These are phyloP conservation scores for Solanum chilense DNA, from an alignment of 257 asterid species.

Conservation along the genomic window DNA sequence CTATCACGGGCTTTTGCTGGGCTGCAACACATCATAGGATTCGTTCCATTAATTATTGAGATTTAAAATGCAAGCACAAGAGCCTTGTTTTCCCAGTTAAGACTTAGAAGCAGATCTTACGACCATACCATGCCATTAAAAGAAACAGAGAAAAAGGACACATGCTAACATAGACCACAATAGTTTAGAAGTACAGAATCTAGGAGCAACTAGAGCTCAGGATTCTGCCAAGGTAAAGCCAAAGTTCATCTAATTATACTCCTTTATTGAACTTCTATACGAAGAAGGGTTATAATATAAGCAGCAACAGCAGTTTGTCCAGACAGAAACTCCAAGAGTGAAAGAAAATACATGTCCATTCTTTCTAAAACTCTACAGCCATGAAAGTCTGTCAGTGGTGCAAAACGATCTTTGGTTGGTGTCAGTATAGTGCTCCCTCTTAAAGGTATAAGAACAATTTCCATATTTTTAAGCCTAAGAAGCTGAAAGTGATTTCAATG, in stretches of 20 bases:
- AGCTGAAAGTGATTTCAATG: neutral
- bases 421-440: neutral
- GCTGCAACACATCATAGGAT: conserved; percentile 36
- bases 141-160: neutral
- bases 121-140: neutral
- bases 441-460: neutral
- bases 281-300: neutral
- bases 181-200: neutral
- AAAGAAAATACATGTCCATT: neutral
- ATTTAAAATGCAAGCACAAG: neutral
- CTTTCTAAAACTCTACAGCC: neutral
- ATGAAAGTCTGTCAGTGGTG: neutral
- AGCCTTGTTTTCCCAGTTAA: neutral
- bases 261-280: neutral
- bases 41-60: neutral
- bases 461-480: neutral
- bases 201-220: neutral
- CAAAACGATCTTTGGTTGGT: neutral
- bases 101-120: neutral
- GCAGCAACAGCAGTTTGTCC: neutral
- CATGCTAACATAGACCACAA: neutral
- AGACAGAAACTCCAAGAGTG: neutral
- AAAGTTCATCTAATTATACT: neutral
- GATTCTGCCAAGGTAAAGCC: neutral
- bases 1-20: conserved; percentile 78